phyloP scores from a whole-genome alignment of 768 basidiomycete genomes.

The Tricholoma terreum region DNA sequence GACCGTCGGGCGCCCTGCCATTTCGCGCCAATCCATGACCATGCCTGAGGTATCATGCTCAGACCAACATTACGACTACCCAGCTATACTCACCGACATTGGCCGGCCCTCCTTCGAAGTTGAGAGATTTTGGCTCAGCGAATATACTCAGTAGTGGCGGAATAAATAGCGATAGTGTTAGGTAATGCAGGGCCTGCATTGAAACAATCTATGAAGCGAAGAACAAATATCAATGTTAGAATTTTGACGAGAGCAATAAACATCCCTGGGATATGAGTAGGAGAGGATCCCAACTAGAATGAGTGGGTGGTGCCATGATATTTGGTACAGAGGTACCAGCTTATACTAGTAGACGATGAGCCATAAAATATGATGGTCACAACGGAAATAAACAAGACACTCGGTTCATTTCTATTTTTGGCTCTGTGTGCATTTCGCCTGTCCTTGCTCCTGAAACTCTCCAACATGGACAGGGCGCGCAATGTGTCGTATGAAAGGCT shows the following conservation, averaged over 20 bases:
- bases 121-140: conserved; percentile 67
- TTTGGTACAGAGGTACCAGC: not conserved
- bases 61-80: not conserved
- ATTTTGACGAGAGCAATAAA: not conserved
- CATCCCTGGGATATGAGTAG: conserved; percentile 82
- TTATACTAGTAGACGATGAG: not conserved
- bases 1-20: conserved; percentile 82
- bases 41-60: conserved; percentile 48
- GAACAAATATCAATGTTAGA: conserved; percentile 1
- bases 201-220: conserved; percentile 70
- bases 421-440: not conserved
- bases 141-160: conserved; percentile 77
- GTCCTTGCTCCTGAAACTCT: too few species aligned
- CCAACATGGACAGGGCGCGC: not conserved
- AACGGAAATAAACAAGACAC: conserved; percentile 1
- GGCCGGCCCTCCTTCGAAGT: conserved; percentile 76
- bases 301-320: conserved; percentile 36
- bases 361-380: conserved; percentile 2
- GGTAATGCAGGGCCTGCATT: conserved; percentile 90
- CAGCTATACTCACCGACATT: conserved; percentile 57
- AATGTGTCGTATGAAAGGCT: conserved; percentile 14
- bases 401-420: conserved; percentile 19
- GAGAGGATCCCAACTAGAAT: conserved; percentile 83
- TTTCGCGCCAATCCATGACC: conserved; percentile 98
- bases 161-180: conserved; percentile 78